Evolutionary conservation across 352 stramenopile genomes (phyloP).

Genomic region (Globisporangium irregulare): DNA sequence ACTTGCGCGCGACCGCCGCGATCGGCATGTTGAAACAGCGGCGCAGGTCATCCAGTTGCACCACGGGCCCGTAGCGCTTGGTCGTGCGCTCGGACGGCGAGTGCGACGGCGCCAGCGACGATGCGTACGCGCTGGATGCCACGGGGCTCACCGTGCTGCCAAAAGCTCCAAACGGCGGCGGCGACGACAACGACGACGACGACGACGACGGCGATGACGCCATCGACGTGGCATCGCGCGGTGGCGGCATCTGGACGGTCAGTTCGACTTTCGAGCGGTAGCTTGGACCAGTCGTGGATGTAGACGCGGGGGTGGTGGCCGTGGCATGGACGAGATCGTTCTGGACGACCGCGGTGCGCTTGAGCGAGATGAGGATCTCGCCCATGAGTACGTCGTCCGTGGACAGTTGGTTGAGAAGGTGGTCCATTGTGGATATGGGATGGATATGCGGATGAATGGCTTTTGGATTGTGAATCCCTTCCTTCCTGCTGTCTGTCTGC

Average conservation of each 20-base stretch:
- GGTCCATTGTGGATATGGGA: conserved; percentile 9
- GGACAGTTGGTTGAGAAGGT: conserved; percentile 25
- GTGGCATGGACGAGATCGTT: background rate
- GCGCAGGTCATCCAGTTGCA: conserved; percentile 71
- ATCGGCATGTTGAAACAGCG: conserved; percentile 87
- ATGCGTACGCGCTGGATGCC: conserved; percentile 30
- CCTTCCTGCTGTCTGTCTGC: conserved; percentile 3
- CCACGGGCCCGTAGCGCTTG: conserved; percentile 65
- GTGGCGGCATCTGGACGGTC: conserved; percentile 34
- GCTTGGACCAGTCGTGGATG: conserved; percentile 4
- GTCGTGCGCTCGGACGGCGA: conserved; percentile 31
- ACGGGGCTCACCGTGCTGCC: conserved; percentile 45
- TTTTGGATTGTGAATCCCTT: conserved; percentile 1
- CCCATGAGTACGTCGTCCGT: conserved; percentile 69
- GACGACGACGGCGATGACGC: conserved; percentile 26
- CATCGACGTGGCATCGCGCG: conserved; percentile 19
- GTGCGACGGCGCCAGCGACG: conserved; percentile 20
- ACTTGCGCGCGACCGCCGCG: conserved; percentile 71
- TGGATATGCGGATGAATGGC: background rate
- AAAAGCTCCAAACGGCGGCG: background rate
- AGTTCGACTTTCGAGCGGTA: conserved; percentile 53
- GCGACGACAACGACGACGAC: background rate
- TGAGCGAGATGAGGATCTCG: conserved; percentile 80
- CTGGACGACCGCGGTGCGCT: conserved; percentile 35
- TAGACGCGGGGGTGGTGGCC: conserved; percentile 3